phyloP scores from a whole-genome alignment of 495 filamentous ascomycete species.

The Extremus antarcticus region DNA sequence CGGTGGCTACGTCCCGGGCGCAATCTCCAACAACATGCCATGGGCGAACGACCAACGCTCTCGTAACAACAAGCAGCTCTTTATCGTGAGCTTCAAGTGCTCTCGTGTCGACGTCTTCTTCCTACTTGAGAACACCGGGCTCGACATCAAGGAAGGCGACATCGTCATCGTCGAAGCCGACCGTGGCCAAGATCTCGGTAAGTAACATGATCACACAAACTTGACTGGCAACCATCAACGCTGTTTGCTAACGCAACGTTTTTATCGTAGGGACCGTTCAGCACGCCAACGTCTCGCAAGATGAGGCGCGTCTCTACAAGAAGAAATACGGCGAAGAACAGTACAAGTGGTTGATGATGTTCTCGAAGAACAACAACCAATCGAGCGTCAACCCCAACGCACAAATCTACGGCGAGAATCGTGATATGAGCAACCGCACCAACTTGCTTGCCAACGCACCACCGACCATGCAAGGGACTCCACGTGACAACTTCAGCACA shows the following conservation, averaged over 20 bases:
- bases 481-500: conserved; percentile 38
- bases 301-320: conserved; percentile 75
- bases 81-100: conserved; percentile 93
- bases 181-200: conserved; percentile 71
- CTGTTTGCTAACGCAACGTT: background rate
- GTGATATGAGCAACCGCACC: background rate
- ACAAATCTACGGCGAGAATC: conserved; percentile 13
- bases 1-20: background rate
- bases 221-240: background rate
- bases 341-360: conserved; percentile 96
- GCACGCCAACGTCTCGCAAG: conserved; percentile 69
- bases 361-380: conserved; percentile 29
- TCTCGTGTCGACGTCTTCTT: conserved; percentile 91
- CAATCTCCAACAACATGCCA: too few species aligned
- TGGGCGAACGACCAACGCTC: conserved; percentile 8
- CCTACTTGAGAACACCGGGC: conserved; percentile 85
- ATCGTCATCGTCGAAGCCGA: conserved; percentile 96
- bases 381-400: conserved; percentile 19
- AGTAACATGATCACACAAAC: background rate
- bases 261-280: conserved; percentile 61
- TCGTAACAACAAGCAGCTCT: conserved; percentile 23
- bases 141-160: conserved; percentile 81
- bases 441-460: conserved; percentile 5
- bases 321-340: conserved; percentile 86
- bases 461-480: conserved; percentile 24